phyloP scores from a whole-genome alignment of 1,284 basidiomycete genomes.

The Coniferiporia weirii region DNA sequence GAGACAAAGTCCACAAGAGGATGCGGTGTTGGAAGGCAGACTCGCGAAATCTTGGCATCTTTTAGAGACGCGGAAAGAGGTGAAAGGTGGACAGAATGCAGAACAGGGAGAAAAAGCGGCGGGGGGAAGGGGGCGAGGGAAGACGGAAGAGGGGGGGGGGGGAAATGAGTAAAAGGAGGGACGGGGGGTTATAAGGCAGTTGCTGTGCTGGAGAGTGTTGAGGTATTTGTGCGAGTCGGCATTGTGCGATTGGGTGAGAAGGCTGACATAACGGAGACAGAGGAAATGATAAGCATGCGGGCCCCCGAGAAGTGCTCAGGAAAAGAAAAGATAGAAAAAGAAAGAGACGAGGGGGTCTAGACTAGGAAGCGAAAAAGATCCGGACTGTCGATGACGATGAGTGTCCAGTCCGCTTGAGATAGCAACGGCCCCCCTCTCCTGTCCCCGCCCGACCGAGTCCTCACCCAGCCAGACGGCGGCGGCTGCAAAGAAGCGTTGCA shows the following conservation, averaged over 20 bases:
- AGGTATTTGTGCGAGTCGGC: slow-evolving; percentile 24
- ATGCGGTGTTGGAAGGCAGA: too few relatives aligned
- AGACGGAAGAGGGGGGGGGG: not conserved
- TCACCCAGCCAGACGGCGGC: too few relatives aligned
- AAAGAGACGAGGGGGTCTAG: slow-evolving; percentile 13
- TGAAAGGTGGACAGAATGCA: too few relatives aligned
- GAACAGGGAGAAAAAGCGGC: not conserved
- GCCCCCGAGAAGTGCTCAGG: slow-evolving; percentile 13
- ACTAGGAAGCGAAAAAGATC: too few relatives aligned
- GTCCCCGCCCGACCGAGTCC: too few relatives aligned
- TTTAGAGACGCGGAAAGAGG: not conserved
- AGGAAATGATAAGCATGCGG: not conserved
- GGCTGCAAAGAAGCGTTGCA: too few relatives aligned
- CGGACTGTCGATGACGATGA: slow-evolving; percentile 13
- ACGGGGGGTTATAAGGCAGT: not conserved
- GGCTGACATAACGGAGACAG: not conserved
- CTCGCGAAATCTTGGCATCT: too few relatives aligned
- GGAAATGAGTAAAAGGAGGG: not conserved
- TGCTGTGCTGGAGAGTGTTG: slow-evolving; percentile 13
- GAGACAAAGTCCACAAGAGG: too few relatives aligned
- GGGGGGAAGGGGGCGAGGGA: not conserved
- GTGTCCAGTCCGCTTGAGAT: not conserved
- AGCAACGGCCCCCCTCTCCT: too few relatives aligned
- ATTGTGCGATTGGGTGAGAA: slow-evolving; percentile 24
- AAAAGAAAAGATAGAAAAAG: not conserved